phyloP scores from a whole-genome alignment of 495 filamentous ascomycete species.

The Penicillium herquei region DNA sequence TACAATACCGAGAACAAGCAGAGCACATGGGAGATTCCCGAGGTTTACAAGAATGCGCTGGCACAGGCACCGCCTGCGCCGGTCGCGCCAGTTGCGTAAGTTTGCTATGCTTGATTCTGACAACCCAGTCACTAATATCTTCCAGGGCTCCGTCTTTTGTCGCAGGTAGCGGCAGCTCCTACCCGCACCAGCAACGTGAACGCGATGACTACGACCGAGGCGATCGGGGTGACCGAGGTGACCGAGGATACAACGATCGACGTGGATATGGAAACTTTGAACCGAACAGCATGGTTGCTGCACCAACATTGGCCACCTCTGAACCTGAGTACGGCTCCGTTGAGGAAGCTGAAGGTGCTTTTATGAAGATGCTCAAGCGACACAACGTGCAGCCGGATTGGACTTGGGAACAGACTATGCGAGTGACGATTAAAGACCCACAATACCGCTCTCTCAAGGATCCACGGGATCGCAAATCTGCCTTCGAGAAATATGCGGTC shows the following conservation, averaged over 20 bases:
- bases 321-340: slow-evolving; percentile 82
- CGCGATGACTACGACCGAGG: slow-evolving; percentile 20
- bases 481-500: slow-evolving; percentile 93
- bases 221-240: slow-evolving; percentile 21
- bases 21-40: slow-evolving; percentile 94
- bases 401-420: slow-evolving; percentile 90
- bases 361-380: slow-evolving; percentile 84
- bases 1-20: slow-evolving; percentile 86
- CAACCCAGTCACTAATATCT: slow-evolving; percentile 22
- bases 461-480: slow-evolving; percentile 84
- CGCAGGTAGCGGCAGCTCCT: slow-evolving; percentile 59
- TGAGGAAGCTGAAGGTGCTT: slow-evolving; percentile 93
- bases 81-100: slow-evolving; percentile 56
- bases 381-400: slow-evolving; percentile 84
- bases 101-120: slow-evolving; percentile 1
- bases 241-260: slow-evolving; percentile 58
- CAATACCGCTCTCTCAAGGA: slow-evolving; percentile 94
- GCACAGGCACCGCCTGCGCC: slow-evolving; percentile 51
- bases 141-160: slow-evolving; percentile 65
- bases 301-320: slow-evolving; percentile 60
- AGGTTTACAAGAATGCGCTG: slow-evolving; percentile 71
- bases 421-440: slow-evolving; percentile 85
- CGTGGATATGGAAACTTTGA: slow-evolving; percentile 60
- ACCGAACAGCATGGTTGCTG: slow-evolving; percentile 55
- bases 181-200: slow-evolving; percentile 39